Base-by-base conservation (phyloP, 306 rosid species). In the Inga leiocalycina region DNA sequence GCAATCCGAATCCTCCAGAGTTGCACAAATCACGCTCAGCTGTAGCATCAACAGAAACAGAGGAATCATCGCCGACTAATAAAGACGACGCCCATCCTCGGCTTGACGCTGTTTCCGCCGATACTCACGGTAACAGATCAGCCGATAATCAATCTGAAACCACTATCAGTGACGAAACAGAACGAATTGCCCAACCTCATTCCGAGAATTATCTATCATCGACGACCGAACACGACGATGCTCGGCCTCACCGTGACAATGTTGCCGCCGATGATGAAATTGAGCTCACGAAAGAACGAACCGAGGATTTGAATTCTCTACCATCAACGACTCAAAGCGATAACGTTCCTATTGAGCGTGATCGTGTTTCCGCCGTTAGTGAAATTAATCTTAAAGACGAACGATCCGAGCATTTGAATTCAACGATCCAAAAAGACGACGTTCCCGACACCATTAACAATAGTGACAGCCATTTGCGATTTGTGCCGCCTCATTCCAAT, bases 401-500 rank as follows among this genome's bases (percentile, higher is more conserved):
- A 44, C 27, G 2, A 74, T 65, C 54, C 5, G 91, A 87, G 20
- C 12, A 76, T 32, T 79, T 20, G 1, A 19, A 39, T 35, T 12
- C 82, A 34, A 76, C 10, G 13, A 2, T 44, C 34, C 4, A 45
- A 77, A 70, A 66, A 70, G 44, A 45, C 80, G 84, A 30, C 79
- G 84, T 10, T 56, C 73, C 67, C 2, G 34, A 10, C 35, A 24
- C 32, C 13, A 22, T 10, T 61, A 13, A 61, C 69, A 74, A n/a
- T 71, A 43, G 77, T 10, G 74, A 78, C 79, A 39, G 43, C 44
- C 37, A 19, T 48, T 56, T 51, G 70, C 77, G 39, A 43, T 22
- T 82, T 11, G 2, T 82, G 45, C 83, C 44, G 52, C 97, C 95
- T 66, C 94, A 94, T 78, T 90, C 91, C 0, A 86, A 82, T 12